phyloP scores from a whole-genome alignment of 1,284 basidiomycete species.

The Melampsora larici-populina region DNA sequence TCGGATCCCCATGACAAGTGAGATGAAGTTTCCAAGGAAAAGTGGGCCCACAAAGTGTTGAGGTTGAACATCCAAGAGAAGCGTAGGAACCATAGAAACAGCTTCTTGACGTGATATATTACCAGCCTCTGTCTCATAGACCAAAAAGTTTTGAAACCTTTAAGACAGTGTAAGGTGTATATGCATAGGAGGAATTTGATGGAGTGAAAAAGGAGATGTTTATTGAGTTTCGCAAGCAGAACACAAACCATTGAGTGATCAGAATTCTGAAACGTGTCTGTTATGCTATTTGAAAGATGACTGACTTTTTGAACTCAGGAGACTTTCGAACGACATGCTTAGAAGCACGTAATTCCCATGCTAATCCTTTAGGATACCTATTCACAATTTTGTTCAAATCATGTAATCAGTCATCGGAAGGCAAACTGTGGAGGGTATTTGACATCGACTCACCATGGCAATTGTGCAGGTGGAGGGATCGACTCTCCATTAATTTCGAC shows the following conservation, averaged over 20 bases:
- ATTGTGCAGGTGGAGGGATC: conserved; percentile 32
- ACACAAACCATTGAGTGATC: too few species aligned
- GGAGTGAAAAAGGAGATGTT: not conserved
- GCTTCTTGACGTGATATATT: conserved; percentile 96
- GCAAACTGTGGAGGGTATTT: not conserved
- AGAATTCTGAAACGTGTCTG: not conserved
- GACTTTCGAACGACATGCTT: conserved; percentile 85
- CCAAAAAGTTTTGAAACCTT: conserved; percentile 88
- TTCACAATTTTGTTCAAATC: conserved; percentile 1
- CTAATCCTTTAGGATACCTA: conserved; percentile 89
- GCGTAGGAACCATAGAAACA: conserved; percentile 96
- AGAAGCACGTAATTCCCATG: conserved; percentile 91
- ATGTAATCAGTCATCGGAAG: not conserved
- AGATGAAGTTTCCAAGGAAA: not conserved
- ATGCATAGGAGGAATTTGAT: not conserved
- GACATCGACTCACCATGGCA: conserved; percentile 13
- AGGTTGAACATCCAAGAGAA: conserved; percentile 89
- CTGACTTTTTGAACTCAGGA: conserved; percentile 77
- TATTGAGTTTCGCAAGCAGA: too few species aligned
- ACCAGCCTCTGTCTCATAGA: conserved; percentile 96
- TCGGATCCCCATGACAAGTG: conserved; percentile 9
- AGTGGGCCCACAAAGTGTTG: conserved; percentile 66
- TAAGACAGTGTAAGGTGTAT: not conserved
- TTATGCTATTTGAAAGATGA: not conserved
- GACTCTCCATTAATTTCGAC: conserved; percentile 26